Percentiles rank a stretch among this genome's conserved stretches.
Conservation (phyloP, 257 asterid genomes). For the Solanum clarkiae region DNA sequence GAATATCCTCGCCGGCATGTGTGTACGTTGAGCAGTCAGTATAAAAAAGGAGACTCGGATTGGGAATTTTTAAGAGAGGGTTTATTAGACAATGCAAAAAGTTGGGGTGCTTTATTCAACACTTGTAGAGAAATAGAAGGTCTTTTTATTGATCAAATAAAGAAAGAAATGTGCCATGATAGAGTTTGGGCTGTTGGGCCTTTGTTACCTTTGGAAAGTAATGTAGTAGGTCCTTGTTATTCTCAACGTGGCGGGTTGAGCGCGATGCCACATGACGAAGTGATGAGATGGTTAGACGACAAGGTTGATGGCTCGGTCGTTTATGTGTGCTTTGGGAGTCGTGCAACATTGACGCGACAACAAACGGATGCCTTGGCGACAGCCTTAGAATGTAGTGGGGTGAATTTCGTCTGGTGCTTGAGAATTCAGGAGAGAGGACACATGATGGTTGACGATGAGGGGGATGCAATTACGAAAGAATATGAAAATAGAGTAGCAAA, state of each 20-base stretch:
- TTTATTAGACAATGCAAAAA: neutral
- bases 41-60: slow-evolving; percentile 1
- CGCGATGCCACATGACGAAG: neutral
- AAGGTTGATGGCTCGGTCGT: slow-evolving; percentile 4
- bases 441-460: neutral
- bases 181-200: slow-evolving; percentile 21
- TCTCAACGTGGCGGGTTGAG: slow-evolving; percentile 13
- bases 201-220: neutral
- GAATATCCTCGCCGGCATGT: slow-evolving; percentile 2
- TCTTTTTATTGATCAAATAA: neutral
- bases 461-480: neutral
- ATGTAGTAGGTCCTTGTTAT: neutral
- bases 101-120: slow-evolving; percentile 15
- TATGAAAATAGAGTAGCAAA: slow-evolving; percentile 5
- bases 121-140: slow-evolving; percentile 4
- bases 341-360: neutral
- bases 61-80: slow-evolving; percentile 1
- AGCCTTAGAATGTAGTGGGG: slow-evolving; percentile 11
- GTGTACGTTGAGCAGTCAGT: neutral
- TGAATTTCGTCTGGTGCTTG: slow-evolving; percentile 13
- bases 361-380: neutral
- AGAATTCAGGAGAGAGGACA: neutral
- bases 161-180: slow-evolving; percentile 11
- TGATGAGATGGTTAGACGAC: slow-evolving; percentile 12
- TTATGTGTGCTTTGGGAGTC: slow-evolving; percentile 15